Evolutionary conservation across 2,329 filamentous ascomycete species (phyloP), one percentile per base, ranked within the genome.

Genomic region (Neospermospora avenae): DNA sequence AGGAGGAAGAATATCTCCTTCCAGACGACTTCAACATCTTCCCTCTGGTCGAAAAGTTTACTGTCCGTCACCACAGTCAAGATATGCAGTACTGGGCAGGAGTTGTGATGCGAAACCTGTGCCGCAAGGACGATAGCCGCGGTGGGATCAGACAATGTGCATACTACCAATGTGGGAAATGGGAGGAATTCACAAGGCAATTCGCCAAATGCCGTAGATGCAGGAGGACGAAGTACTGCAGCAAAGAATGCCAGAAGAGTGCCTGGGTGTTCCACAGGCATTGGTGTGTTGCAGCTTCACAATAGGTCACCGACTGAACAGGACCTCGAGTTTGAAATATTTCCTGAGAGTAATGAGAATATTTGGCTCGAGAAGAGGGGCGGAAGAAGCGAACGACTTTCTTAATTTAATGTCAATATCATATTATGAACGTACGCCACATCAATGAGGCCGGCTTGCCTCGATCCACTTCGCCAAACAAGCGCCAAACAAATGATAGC

Each of bases 31-130:
- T 96, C 77, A 99, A 99, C 76, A 96, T 99, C 67, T 99, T 99
- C 77, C 95, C 95, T 2, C 80, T 99, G 37, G 95, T 99, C 51
- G 95, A 99, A 76, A 98, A 97, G 75, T 99, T 98, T 74, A 99
- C 95, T 4, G 91, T 97, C 31, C 87, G 95, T 65, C 92, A 97
- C 72, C 91, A 97, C 76, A 92, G 90, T 65, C 90, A 91, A 61
- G 93, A 97, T 73, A 99, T 99, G 95, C 93, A 97, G 75, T 99
- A 99, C 78, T 99, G 95, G 95, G 95, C 95, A 18, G 95, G 93
- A 63, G 95, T 99, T 16, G 95, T 99, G 48, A 99, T 99, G 95
- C 85, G 95, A 65, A 99, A 99, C 73, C 84, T 99, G 53, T 99
- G 95, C 80, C 90, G 95, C 65, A 99, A 99, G 77, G 95, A 99